Base-by-base conservation (phyloP, 2,329 filamentous ascomycete genomes). In the Ceratocystiopsis brevicomis region DNA sequence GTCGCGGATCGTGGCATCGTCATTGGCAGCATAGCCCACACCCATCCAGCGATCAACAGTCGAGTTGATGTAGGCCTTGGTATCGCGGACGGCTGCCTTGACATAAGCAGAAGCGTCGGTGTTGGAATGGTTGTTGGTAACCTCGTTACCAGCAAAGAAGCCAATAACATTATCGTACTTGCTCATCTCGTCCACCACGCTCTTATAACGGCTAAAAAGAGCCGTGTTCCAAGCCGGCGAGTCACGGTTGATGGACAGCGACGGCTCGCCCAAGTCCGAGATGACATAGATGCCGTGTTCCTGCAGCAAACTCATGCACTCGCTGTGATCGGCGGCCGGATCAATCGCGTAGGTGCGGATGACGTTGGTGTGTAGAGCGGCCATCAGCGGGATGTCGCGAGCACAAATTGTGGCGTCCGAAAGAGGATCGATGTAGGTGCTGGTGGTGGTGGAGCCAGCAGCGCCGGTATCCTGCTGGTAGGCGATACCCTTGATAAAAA, bases 81-180 rank as follows among this genome's bases (percentile, higher is more conserved):
- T 86, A 62, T 98, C 90, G 57, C 90, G 87, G 50, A 96, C 86
- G 49, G 90, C 87, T 48, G 88, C 90, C 75, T 96, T 98, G 64
- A 98, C 90, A 60, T 81, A 98, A 52, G 88, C 86, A 49, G 84
- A 90, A 41, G 88, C 84, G 48, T 73, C 66, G 41, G 88, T 96
- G 73, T 94, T 95, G 71, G 79, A 87, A 53, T 70, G 69, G 55
- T 78, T 73, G 69, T 95, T 93, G 54, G 85, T 80, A 49, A 98
- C 90, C 66, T 98, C 90, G 65, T 98, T 98, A 59, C 90, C 90
- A 53, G 87, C 88, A 61, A 98, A 96, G 78, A 96, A 98, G 55
- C 90, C 90, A 50, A 98, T 77, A 42, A 84, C 78, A 65, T 98
- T 98, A 62, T 74, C 71, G 71, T 93, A 96, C 58, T 82, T 69